Conservation (phyloP, 2,329 filamentous ascomycete genomes). For the Colletotrichum sp. region DNA sequence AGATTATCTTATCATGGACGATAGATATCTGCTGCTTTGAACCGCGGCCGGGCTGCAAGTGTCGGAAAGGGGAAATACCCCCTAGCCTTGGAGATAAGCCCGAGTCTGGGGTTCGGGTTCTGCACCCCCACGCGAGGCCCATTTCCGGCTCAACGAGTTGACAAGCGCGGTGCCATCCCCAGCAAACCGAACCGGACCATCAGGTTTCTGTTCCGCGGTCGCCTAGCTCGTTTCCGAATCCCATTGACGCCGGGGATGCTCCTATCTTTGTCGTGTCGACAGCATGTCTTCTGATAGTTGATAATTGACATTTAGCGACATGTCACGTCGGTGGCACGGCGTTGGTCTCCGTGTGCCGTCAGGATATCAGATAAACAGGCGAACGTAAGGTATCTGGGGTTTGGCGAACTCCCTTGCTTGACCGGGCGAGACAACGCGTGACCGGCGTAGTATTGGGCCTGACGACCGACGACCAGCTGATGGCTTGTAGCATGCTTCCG, state of each 20-base stretch:
- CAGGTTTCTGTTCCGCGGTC: neutral
- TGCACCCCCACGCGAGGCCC: neutral
- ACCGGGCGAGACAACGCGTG: neutral
- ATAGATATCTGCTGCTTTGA: neutral
- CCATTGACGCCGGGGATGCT: neutral
- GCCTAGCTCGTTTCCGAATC: neutral
- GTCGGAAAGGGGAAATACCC: neutral
- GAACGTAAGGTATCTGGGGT: neutral
- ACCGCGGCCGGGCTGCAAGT: neutral
- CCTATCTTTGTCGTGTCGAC: neutral
- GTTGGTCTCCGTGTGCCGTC: neutral
- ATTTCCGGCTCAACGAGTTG: neutral
- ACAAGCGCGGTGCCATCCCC: neutral
- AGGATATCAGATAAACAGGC: neutral
- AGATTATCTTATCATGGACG: neutral
- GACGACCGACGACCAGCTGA: neutral
- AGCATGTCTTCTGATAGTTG: neutral
- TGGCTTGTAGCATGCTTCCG: neutral
- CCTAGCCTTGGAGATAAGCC: slow-evolving; percentile 5
- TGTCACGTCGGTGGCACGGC: neutral
- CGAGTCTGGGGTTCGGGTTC: neutral
- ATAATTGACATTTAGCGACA: neutral
- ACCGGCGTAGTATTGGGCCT: neutral
- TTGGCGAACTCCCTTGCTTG: neutral
- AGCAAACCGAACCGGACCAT: neutral